These are phyloP conservation scores for Punica granatum DNA, from an alignment of 345 rosid genomes.

Conservation along the genomic window DNA sequence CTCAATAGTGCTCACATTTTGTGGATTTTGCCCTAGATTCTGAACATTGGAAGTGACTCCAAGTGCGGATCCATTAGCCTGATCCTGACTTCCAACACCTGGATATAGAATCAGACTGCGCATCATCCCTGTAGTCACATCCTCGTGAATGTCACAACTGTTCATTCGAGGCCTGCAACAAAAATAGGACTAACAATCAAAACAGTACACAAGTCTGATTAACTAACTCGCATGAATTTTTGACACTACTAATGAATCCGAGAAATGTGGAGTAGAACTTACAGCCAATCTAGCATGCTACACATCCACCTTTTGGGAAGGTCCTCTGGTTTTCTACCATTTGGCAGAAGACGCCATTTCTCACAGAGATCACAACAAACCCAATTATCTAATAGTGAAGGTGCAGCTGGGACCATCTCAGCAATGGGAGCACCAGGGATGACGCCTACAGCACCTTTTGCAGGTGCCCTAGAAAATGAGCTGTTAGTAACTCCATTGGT, in stretches of 20 bases:
- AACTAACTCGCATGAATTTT: not conserved
- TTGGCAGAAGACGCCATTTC: slow-evolving; percentile 68
- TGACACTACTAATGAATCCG: not conserved
- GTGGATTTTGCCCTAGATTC: slow-evolving; percentile 16
- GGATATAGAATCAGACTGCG: not conserved
- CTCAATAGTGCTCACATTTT: slow-evolving; percentile 14
- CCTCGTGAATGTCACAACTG: slow-evolving; percentile 33
- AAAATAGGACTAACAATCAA: slow-evolving; percentile 5
- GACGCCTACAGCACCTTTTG: slow-evolving; percentile 19
- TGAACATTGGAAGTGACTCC: slow-evolving; percentile 14
- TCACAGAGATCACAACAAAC: slow-evolving; percentile 55
- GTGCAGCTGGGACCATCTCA: slow-evolving; percentile 24
- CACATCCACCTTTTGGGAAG: slow-evolving; percentile 73
- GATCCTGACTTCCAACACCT: slow-evolving; percentile 14
- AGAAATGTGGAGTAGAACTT: slow-evolving; percentile 25
- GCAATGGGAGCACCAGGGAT: slow-evolving; percentile 22
- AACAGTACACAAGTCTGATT: not conserved
- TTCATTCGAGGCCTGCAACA: slow-evolving; percentile 36
- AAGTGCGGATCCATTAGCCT: slow-evolving; percentile 20
- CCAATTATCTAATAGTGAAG: slow-evolving; percentile 36
- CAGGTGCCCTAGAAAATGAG: slow-evolving; percentile 13
- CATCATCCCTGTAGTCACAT: slow-evolving; percentile 29
- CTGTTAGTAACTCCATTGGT: slow-evolving; percentile 17
- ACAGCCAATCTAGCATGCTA: slow-evolving; percentile 80
- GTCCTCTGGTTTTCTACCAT: slow-evolving; percentile 32